Percentiles rank a stretch among this genome's conserved stretches.
Conservation (phyloP, 2,329 filamentous ascomycete species). For the Fusarium fujikuroi region DNA sequence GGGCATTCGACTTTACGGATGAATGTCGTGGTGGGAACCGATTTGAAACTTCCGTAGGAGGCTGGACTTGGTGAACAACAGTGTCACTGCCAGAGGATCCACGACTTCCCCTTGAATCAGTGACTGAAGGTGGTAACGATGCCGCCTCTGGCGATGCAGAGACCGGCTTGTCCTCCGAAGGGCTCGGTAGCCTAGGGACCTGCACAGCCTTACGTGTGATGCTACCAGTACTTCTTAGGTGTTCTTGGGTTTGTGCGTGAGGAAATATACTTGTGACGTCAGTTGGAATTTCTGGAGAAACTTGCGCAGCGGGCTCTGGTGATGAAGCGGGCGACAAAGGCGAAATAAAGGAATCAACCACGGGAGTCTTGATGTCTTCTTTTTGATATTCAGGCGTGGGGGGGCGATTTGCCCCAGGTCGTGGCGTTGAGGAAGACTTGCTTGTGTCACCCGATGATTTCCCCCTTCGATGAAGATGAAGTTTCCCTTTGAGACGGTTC, state of each 20-base stretch:
- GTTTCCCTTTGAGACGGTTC: constrained; percentile 46
- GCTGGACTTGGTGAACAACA: constrained; percentile 27
- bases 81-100: constrained; percentile 38
- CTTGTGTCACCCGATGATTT: constrained; percentile 40
- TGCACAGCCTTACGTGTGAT: constrained; percentile 45
- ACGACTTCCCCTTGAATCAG: constrained; percentile 18
- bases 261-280: constrained; percentile 25
- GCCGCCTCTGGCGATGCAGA: constrained; percentile 40
- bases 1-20: constrained; percentile 42
- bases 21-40: constrained; percentile 50
- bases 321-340: constrained; percentile 60
- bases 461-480: constrained; percentile 42
- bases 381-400: constrained; percentile 62
- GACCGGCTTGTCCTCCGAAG: constrained; percentile 39
- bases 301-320: constrained; percentile 49
- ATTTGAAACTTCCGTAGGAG: constrained; percentile 32
- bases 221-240: constrained; percentile 23
- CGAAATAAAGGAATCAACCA: constrained; percentile 52
- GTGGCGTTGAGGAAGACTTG: constrained; percentile 33
- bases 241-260: constrained; percentile 18
- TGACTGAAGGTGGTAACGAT: constrained; percentile 35
- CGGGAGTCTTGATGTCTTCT: constrained; percentile 53
- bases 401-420: constrained; percentile 50
- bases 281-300: constrained; percentile 53
- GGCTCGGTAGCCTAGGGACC: constrained; percentile 26